These are phyloP conservation scores for Malus hybrid DNA, from an alignment of 331 rosid species.

Conservation along the genomic window DNA sequence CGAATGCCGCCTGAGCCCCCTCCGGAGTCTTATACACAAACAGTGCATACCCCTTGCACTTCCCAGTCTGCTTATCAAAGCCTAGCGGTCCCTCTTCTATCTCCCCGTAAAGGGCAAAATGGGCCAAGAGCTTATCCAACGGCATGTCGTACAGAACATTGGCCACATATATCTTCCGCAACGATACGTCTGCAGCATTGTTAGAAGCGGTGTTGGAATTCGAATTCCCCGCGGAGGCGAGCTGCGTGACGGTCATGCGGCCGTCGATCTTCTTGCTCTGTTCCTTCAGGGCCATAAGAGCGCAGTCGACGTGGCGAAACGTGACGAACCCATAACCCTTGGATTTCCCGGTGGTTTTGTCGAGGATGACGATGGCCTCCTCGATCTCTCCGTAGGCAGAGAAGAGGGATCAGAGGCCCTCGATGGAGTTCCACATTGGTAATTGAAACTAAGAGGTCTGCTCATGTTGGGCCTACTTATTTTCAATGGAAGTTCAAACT, in stretches of 20 bases:
- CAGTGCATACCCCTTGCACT: slow-evolving; percentile 76
- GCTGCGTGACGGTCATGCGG: slow-evolving; percentile 83
- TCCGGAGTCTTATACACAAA: slow-evolving; percentile 18
- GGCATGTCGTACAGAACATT: slow-evolving; percentile 79
- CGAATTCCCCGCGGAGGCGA: slow-evolving; percentile 70
- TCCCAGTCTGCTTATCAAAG: slow-evolving; percentile 84
- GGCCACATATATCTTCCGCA: slow-evolving; percentile 75
- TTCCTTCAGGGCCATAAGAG: slow-evolving; percentile 71
- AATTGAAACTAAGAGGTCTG: no score
- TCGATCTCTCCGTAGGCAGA: slow-evolving; percentile 80
- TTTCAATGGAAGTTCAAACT: no score
- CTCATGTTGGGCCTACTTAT: no score
- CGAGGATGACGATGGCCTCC: slow-evolving; percentile 79
- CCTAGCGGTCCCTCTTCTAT: slow-evolving; percentile 95
- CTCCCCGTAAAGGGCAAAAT: slow-evolving; percentile 66
- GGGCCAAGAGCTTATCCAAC: slow-evolving; percentile 64
- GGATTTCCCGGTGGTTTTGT: slow-evolving; percentile 70
- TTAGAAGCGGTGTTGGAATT: slow-evolving; percentile 20
- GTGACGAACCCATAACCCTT: slow-evolving; percentile 91
- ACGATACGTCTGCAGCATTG: slow-evolving; percentile 29
- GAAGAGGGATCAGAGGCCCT: slow-evolving; percentile 74
- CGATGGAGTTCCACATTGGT: slow-evolving; percentile 40
- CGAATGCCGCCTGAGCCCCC: slow-evolving; percentile 75
- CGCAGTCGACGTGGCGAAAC: slow-evolving; percentile 73
- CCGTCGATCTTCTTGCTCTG: slow-evolving; percentile 93